Evolutionary conservation across 2,329 filamentous ascomycete species (phyloP), one percentile per base, ranked within the genome.

Genomic region (Helminthosporium solani): DNA sequence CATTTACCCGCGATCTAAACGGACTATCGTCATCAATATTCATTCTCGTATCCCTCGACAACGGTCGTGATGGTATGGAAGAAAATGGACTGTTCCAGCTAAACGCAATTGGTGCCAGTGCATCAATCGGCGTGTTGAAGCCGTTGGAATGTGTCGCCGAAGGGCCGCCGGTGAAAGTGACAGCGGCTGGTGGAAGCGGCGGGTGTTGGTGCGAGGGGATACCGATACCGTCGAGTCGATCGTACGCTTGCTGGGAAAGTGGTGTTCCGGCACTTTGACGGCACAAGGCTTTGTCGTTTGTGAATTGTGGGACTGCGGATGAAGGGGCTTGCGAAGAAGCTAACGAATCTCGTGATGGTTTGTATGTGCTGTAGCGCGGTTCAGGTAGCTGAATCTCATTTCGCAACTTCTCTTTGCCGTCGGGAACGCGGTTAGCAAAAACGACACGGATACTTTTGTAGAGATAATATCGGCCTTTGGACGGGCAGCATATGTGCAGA

Each of bases 381-480:
- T 96, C 90, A 0, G 92, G 92, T 49, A 88, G 79, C 30, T 94
- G 90, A 4, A 92, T 86, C 67, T 99, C 94, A 61, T 95, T 96
- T 25, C 86, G 81, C 31, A 99, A 78, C 63, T 86, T 92, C 70
- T 97, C 92, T 66, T 96, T 96, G 33, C 90, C 92, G 59, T 97
- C 94, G 0, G 94, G 92, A 0, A 96, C 92, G 20, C 94, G 84
- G 65, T 97, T 97, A 43, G 94, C 94, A 67, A 99, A 99, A 2
- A 99, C 92, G 28, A 97, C 89, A 12, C 94, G 85, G 47, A 97
- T 87, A 58, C 83, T 90, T 61, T 94, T 95, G 74, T 97, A 94
- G 5, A 99, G 76, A 60, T 90, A 97, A 67, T 85, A 95, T 11
- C 91, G 84, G 5, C 88, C 90, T 53, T 85, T 87, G 0, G 85